Base-by-base conservation (phyloP, 2,329 filamentous ascomycete species). In the Fusarium anthophilum region DNA sequence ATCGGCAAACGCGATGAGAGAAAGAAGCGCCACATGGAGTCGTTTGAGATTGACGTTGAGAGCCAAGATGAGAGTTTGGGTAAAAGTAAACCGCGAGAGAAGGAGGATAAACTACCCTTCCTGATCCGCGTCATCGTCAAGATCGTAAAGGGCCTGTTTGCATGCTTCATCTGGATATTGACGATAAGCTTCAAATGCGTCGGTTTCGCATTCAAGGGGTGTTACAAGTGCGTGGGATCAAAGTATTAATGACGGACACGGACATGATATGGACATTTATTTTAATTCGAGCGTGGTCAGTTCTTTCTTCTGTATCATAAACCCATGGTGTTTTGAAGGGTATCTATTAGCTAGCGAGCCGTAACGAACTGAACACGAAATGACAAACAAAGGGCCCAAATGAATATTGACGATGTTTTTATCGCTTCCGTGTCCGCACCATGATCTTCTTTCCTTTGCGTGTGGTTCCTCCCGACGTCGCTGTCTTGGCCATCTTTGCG, bases 401-500 rank as follows among this genome's bases (percentile, higher is more conserved):
- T 22, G 45, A 44, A 47, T 28, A 44, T 62, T 58, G 70, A 63
- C 43, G 56, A 20, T 35, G 14, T 9, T 20, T 80, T 80, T 84
- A 91, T 78, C 89, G 85, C 85, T 92, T 92, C 72, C 90, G 86
- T 80, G 89, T 86, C 72, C 88, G 86, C 63, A 91, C 86, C 84
- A 90, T 91, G 72, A 91, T 87, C 83, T 90, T 91, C 81, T 87
- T 87, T 30, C 90, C 90, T 44, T 84, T 84, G 79, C 89, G 90
- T 35, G 88, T 91, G n/a, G 85, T 78, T 20, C 89, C 89, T 43
- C 88, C 89, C 11, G 87, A 86, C 5, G 90, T 91, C 14, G 87
- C 84, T 73, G 89, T 91, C 84, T 92, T 92, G 41, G 89, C 89
- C 90, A 91, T 92, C 79, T 87, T 89, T 24, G 89, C 88, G 67